These are phyloP conservation scores for Entonaema liquescens DNA, from an alignment of 495 filamentous ascomycete species.

Conservation along the genomic window DNA sequence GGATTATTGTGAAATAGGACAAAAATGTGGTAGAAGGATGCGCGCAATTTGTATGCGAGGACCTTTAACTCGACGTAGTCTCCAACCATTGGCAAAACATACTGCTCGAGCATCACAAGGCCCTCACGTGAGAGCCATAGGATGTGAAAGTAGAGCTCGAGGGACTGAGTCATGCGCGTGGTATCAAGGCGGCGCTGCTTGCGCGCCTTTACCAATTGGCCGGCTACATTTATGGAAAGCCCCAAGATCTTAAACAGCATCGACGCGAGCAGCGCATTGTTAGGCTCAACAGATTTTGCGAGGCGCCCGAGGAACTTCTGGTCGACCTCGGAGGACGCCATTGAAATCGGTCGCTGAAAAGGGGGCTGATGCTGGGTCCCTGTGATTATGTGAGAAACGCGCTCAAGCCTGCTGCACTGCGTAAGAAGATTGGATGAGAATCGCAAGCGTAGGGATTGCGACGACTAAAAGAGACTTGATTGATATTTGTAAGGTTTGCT, in stretches of 20 bases:
- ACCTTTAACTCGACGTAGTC: constrained; percentile 81
- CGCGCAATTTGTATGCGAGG: constrained; percentile 87
- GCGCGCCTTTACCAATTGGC: constrained; percentile 82
- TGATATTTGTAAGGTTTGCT: constrained; percentile 2
- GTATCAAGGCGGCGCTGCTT: constrained; percentile 85
- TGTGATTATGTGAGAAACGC: constrained; percentile 14
- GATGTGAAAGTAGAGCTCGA: constrained; percentile 90
- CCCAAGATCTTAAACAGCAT: constrained; percentile 91
- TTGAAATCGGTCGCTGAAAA: constrained; percentile 46
- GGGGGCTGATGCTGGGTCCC: constrained; percentile 8
- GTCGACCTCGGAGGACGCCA: constrained; percentile 96
- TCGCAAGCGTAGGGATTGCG: background rate
- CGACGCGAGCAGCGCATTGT: constrained; percentile 78
- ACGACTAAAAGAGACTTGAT: no score
- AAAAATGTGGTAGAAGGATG: constrained; percentile 95
- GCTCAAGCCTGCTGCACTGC: background rate
- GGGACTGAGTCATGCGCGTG: constrained; percentile 68
- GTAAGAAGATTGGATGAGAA: background rate
- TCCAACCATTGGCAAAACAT: constrained; percentile 80
- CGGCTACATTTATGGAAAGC: constrained; percentile 85
- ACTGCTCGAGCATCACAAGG: constrained; percentile 83
- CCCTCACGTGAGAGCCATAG: constrained; percentile 96
- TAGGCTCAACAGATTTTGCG: constrained; percentile 74
- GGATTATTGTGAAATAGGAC: constrained; percentile 90
- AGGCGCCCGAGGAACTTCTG: constrained; percentile 93